These are phyloP conservation scores for Xenosphaeropsis pyriputrescens DNA, from an alignment of 2,329 filamentous ascomycete genomes.

Conservation along the genomic window DNA sequence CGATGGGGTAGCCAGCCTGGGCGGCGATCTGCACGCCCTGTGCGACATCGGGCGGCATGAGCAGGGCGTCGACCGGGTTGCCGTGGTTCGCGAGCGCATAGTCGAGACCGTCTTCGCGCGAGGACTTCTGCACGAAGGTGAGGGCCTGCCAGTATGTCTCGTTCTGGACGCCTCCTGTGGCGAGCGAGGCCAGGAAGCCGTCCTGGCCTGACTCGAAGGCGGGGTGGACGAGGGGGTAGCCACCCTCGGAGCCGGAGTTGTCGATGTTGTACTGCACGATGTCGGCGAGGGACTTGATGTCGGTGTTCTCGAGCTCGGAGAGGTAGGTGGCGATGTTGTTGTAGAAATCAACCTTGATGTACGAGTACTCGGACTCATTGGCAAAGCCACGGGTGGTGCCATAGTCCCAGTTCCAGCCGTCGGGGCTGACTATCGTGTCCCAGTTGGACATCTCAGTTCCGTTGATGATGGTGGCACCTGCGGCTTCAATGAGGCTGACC, in stretches of 20 bases:
- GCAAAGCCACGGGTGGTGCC: constrained; percentile 43
- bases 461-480: constrained; percentile 55
- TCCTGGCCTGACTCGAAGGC: constrained; percentile 61
- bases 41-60: constrained; percentile 54
- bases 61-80: constrained; percentile 38
- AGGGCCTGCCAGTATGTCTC: constrained; percentile 55
- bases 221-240: constrained; percentile 41
- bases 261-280: constrained; percentile 50
- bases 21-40: constrained; percentile 57
- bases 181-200: constrained; percentile 47
- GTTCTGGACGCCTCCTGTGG: constrained; percentile 43
- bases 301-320: constrained; percentile 39
- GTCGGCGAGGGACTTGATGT: constrained; percentile 41
- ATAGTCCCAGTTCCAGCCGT: constrained; percentile 65
- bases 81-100: constrained; percentile 38
- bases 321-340: constrained; percentile 28
- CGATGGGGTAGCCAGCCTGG: constrained; percentile 60
- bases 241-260: constrained; percentile 53
- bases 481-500: constrained; percentile 36
- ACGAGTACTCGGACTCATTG: constrained; percentile 63
- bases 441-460: constrained; percentile 52
- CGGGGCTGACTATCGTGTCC: constrained; percentile 43
- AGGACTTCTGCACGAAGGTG: constrained; percentile 38
- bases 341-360: constrained; percentile 59
- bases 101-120: constrained; percentile 54